Base-by-base conservation (phyloP, 441 rosid genomes). In the Cnidoscolus chayamansa region DNA sequence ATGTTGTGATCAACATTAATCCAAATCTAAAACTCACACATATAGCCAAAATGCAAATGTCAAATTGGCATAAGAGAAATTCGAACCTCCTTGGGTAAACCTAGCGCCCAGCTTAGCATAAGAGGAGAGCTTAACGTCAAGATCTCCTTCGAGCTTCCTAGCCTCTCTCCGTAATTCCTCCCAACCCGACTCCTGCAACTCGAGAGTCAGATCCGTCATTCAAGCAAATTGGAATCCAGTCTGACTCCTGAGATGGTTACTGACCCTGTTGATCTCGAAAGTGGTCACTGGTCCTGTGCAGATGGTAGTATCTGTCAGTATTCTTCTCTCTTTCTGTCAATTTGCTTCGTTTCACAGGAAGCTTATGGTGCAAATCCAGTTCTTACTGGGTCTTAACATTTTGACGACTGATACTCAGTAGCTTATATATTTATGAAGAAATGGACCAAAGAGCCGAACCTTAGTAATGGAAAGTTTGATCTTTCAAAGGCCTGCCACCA, bases 171-270 rank as follows among this genome's bases (percentile, higher is more conserved):
- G 82, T 59, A 91, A 86, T 72, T 91, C 99, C 76, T 93, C 99
- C 98, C 98, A 93, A 37, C 98, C 98, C 8, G 97, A 91, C 79
- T 91, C 98, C 84, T 90, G 98, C 67, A 93, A 82, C 84, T 89
- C 96, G 66, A 88, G 84, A 83, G 60, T 88, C 79, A 65, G 59
- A 77, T 80, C 80, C 71, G 68, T 54, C 83, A 80, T 80, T 74
- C 8, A 62, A 16, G 17, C 60, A 13, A 55, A 31, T 37, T 8
- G 31, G 10, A 66, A 30, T 68, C 43, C 30, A n/a, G 30, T 57
- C 55, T 62, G 35, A 50, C 43, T 62, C 53, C 59, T 48, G 40
- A 19, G 32, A n/a, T 35, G 57, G 10, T 50, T 51, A n/a, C 9
- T 10, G 25, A 10, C 4, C n/a, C 35, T 31, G 58, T 65, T 65